Percentiles rank a stretch among this genome's conserved stretches.
These are phyloP conservation scores for Tardiomyces depauwii DNA, from an alignment of 1,139 yeast species.

Conservation along the genomic window DNA sequence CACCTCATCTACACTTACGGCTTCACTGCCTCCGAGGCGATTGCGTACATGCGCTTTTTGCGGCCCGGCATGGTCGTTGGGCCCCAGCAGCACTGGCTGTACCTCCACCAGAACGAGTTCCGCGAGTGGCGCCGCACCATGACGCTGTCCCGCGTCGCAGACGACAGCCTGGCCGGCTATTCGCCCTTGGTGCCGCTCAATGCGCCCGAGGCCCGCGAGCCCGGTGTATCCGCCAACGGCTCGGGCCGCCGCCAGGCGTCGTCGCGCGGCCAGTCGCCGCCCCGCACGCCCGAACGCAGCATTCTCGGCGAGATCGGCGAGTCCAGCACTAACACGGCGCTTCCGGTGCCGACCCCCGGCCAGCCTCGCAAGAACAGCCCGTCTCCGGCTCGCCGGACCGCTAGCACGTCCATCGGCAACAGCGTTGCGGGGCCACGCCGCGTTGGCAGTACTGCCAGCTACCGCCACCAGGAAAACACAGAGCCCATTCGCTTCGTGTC, in stretches of 20 bases:
- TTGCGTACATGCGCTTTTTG: conserved; percentile 89
- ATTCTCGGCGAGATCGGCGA: conserved; percentile 63
- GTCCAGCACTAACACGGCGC: conserved; percentile 59
- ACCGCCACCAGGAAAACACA: not conserved
- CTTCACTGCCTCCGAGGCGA: conserved; percentile 93
- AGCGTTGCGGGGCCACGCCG: not conserved
- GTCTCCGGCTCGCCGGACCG: conserved; percentile 9
- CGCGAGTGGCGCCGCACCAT: conserved; percentile 93
- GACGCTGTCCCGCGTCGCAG: conserved; percentile 66
- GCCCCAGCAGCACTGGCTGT: conserved; percentile 98
- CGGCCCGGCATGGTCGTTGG: conserved; percentile 99
- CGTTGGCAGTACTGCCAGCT: not conserved
- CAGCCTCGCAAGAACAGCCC: conserved; percentile 67
- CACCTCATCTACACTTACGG: conserved; percentile 93
- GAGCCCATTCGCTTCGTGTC: not conserved
- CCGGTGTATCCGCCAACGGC: conserved; percentile 1
- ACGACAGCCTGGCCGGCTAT: conserved; percentile 65
- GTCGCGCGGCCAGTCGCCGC: conserved; percentile 31
- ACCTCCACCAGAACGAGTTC: conserved; percentile 89
- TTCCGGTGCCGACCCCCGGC: conserved; percentile 90
- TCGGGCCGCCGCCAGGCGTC: not conserved
- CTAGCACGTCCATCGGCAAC: not conserved
- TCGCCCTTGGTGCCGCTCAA: conserved; percentile 47
- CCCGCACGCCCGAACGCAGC: conserved; percentile 65
- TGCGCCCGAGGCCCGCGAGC: conserved; percentile 10